These are phyloP conservation scores for Neostapfia colusana DNA, from an alignment of 176 grass and related monocot genomes.

Conservation along the genomic window DNA sequence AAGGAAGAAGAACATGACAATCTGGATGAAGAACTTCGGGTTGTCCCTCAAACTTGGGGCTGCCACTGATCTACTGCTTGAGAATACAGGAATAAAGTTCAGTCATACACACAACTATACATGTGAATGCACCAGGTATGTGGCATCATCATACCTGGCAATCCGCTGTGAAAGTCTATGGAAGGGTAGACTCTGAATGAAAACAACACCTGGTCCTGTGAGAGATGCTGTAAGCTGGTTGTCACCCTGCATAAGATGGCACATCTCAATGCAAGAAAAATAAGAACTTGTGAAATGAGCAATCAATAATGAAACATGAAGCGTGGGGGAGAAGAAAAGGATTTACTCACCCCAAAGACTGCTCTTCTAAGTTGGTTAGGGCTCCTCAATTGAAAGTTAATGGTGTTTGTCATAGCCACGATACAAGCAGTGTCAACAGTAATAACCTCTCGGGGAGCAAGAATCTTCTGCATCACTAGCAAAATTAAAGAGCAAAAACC, in stretches of 20 bases:
- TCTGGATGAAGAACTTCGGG: constrained; percentile 95
- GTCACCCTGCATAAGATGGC: constrained; percentile 56
- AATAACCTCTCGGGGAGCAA: constrained; percentile 65
- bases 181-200: constrained; percentile 94
- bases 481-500: constrained; percentile 28
- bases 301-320: not conserved
- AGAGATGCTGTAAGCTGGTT: constrained; percentile 75
- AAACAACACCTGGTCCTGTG: constrained; percentile 88
- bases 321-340: not conserved
- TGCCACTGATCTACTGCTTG: constrained; percentile 67
- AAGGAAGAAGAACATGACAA: constrained; percentile 85
- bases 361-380: constrained; percentile 69
- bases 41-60: constrained; percentile 90
- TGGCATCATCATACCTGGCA: constrained; percentile 56
- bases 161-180: constrained; percentile 82
- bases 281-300: constrained; percentile 8
- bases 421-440: constrained; percentile 76
- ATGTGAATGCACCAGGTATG: not conserved
- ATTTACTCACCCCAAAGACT: constrained; percentile 63
- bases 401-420: constrained; percentile 73
- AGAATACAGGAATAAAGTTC: constrained; percentile 28
- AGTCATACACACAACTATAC: not conserved
- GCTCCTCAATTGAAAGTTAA: constrained; percentile 79
- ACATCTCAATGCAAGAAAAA: constrained; percentile 19
- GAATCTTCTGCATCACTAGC: constrained; percentile 95